A percentile compares a stretch with the other conserved stretches of the same genome.
Evolutionary conservation across 768 basidiomycete species (phyloP).

Genomic region (Cystofilobasidium capitatum): DNA sequence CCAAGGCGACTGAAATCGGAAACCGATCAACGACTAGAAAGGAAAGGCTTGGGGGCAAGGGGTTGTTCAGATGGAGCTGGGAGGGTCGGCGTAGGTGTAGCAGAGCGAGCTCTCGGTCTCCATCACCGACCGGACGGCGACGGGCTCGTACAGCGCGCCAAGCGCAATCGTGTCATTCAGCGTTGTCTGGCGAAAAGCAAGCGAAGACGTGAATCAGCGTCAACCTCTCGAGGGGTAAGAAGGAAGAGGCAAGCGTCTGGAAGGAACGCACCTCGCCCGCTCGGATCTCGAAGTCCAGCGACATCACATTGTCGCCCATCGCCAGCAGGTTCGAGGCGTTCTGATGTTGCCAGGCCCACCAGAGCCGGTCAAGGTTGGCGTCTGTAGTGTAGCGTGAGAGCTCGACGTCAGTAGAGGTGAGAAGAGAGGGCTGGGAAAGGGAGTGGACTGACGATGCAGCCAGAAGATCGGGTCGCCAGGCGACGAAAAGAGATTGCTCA

Average conservation of each 20-base stretch:
- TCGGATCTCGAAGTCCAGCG: background rate
- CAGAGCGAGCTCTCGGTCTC: background rate
- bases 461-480: background rate
- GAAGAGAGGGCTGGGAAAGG: too few relatives aligned
- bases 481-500: background rate
- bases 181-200: background rate
- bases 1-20: too few relatives aligned
- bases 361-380: background rate
- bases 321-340: background rate
- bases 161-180: background rate
- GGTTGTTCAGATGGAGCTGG: background rate
- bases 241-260: background rate
- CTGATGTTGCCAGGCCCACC: background rate
- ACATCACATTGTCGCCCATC: background rate
- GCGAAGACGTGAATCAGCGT: too few relatives aligned
- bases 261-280: background rate
- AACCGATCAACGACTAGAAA: too few relatives aligned
- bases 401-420: too few relatives aligned
- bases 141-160: background rate
- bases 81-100: background rate
- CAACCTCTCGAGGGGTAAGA: background rate
- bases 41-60: too few relatives aligned
- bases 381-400: too few relatives aligned
- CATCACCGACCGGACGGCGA: background rate
- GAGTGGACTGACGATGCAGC: too few relatives aligned